Evolutionary conservation across 1,139 yeast species (phyloP).

Genomic region (Spathaspora sp.): DNA sequence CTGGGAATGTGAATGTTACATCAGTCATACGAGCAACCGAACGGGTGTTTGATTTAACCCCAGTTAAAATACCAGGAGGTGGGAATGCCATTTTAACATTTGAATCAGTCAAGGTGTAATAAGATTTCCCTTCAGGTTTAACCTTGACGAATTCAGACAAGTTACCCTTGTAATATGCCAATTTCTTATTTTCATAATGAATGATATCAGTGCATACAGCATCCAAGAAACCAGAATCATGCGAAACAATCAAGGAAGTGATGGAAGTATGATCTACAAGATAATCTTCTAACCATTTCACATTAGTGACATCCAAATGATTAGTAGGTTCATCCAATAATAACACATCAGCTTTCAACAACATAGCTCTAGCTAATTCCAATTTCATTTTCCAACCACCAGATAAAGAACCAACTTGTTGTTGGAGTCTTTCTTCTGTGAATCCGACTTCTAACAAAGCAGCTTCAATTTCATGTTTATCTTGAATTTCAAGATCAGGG

Average conservation of each 20-base stretch:
- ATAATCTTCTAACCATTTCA: conserved; percentile 99
- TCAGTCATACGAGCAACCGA: conserved; percentile 89
- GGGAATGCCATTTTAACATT: conserved; percentile 98
- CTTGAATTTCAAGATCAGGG: conserved; percentile 65
- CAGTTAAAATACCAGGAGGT: conserved; percentile 94
- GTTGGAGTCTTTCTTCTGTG: conserved; percentile 83
- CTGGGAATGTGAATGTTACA: conserved; percentile 89
- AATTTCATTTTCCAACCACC: conserved; percentile 99
- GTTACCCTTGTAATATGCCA: conserved; percentile 95
- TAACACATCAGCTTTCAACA: conserved; percentile 97
- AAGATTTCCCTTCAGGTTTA: conserved; percentile 94
- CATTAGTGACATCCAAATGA: conserved; percentile 99
- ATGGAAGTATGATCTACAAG: conserved; percentile 91
- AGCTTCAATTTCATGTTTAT: conserved; percentile 64
- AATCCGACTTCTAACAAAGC: conserved; percentile 89
- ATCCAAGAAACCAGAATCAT: conserved; percentile 96
- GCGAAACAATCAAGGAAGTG: conserved; percentile 97
- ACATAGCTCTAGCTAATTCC: conserved; percentile 98
- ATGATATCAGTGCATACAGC: conserved; percentile 95
- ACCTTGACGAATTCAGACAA: conserved; percentile 87
- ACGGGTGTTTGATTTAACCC: conserved; percentile 92
- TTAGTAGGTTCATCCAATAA: conserved; percentile 99
- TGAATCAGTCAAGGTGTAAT: conserved; percentile 92
- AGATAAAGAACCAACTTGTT: conserved; percentile 89
- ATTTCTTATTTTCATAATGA: conserved; percentile 93